Evolutionary conservation across 176 grass and related monocot species (phyloP).

Genomic region (Lolium perenne): DNA sequence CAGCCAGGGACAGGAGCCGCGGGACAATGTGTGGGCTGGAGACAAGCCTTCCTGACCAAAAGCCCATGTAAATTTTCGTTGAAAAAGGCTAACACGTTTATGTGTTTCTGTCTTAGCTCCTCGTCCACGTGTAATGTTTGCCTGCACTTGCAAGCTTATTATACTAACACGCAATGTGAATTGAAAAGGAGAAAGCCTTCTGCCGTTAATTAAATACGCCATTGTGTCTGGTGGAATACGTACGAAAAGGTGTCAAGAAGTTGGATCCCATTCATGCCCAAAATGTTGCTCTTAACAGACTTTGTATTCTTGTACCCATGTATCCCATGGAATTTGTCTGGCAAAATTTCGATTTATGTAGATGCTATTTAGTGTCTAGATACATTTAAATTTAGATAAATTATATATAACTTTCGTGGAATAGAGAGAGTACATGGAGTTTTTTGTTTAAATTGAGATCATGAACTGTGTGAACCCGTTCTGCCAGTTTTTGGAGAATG

Average conservation of each 20-base stretch:
- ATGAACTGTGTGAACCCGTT: not conserved
- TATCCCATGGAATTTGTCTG: too few species aligned
- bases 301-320: not conserved
- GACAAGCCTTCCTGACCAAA: too few species aligned
- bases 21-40: too few species aligned
- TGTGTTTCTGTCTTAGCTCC: not conserved
- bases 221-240: not conserved
- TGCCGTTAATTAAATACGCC: not conserved
- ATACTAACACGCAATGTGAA: constrained; percentile 14
- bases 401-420: too few species aligned
- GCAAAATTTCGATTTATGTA: too few species aligned
- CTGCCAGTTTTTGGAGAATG: not conserved
- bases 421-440: not conserved
- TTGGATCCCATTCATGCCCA: not conserved
- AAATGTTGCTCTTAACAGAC: not conserved
- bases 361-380: too few species aligned
- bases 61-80: too few species aligned
- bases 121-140: not conserved
- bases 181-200: not conserved
- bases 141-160: not conserved
- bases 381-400: too few species aligned
- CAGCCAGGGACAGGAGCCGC: too few species aligned
- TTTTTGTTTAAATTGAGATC: constrained; percentile 1
- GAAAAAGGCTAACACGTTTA: too few species aligned
- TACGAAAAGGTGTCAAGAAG: not conserved